phyloP scores from a whole-genome alignment of 768 basidiomycete species.

The Pulveroboletus frians region DNA sequence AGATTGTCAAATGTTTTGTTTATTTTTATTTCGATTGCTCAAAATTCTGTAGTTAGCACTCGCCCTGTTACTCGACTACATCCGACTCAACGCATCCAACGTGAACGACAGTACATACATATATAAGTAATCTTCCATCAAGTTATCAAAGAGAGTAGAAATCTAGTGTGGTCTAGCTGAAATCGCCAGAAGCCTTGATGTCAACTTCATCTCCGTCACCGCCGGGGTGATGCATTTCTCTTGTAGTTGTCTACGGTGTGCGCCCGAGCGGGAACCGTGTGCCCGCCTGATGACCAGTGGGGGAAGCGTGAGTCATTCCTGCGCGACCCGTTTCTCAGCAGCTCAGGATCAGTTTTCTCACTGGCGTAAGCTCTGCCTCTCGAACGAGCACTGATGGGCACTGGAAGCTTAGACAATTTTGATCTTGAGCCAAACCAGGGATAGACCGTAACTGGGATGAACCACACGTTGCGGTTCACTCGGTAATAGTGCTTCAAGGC shows the following conservation, averaged over 20 bases:
- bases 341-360: conserved; percentile 27
- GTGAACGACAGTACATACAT: conserved; percentile 18
- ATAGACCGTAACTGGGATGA: conserved; percentile 61
- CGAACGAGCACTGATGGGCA: conserved; percentile 37
- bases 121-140: conserved; percentile 4
- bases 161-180: conserved; percentile 11
- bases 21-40: too few relatives aligned
- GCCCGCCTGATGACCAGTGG: conserved; percentile 16
- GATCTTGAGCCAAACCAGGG: conserved; percentile 59
- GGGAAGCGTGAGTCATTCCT: conserved; percentile 20
- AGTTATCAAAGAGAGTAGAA: conserved; percentile 1
- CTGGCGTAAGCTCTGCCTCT: conserved; percentile 27
- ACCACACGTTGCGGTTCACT: conserved; percentile 55
- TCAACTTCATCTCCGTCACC: conserved; percentile 30
- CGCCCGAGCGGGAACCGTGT: conserved; percentile 23
- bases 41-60: too few relatives aligned
- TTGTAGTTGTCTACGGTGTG: conserved; percentile 34
- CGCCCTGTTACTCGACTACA: conserved; percentile 9
- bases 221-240: conserved; percentile 41
- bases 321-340: conserved; percentile 18
- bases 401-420: conserved; percentile 36
- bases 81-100: conserved; percentile 1
- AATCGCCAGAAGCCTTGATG: conserved; percentile 2
- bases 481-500: conserved; percentile 39
- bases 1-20: too few relatives aligned